Percentiles rank a stretch among this genome's conserved stretches.
phyloP scores from a whole-genome alignment of 2,329 filamentous ascomycete species.

The Cercospora canescens region DNA sequence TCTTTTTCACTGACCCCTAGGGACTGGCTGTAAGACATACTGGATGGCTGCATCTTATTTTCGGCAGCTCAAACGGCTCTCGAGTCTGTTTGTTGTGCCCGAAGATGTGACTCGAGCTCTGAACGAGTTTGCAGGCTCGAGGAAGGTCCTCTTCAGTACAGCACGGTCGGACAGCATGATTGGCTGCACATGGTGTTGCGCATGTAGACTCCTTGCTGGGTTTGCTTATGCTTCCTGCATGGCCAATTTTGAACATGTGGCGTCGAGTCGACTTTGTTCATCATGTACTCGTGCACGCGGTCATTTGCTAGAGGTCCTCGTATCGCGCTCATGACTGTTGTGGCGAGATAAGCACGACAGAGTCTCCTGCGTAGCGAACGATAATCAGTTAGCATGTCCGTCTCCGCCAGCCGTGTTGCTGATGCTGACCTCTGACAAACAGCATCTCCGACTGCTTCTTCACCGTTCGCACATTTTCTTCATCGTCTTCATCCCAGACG shows the following conservation, averaged over 20 bases:
- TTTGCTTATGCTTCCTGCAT: too few relatives aligned
- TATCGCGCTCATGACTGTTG: conserved; percentile 27
- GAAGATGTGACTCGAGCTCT: not conserved
- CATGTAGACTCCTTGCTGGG: not conserved
- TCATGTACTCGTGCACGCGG: not conserved
- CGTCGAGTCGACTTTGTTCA: too few relatives aligned
- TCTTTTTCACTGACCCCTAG: not conserved
- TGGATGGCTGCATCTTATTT: too few relatives aligned
- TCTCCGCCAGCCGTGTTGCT: not conserved
- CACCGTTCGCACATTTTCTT: conserved; percentile 77
- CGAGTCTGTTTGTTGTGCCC: too few relatives aligned
- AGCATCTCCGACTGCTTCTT: conserved; percentile 99
- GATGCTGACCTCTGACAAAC: conserved; percentile 83
- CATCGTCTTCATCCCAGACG: conserved; percentile 79
- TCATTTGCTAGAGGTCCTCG: not conserved
- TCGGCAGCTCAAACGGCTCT: too few relatives aligned
- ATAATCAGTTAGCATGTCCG: not conserved
- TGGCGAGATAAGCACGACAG: conserved; percentile 51
- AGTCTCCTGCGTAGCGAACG: conserved; percentile 43
- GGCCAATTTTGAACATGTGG: too few relatives aligned
- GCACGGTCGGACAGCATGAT: not conserved
- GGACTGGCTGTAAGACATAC: too few relatives aligned
- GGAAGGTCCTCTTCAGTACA: not conserved
- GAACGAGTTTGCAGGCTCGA: not conserved
- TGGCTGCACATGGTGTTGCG: not conserved